A percentile compares a stretch with the other conserved stretches of the same genome.
phyloP scores from a whole-genome alignment of 2,329 filamentous ascomycete species.

The Cryphonectria parasitica region DNA sequence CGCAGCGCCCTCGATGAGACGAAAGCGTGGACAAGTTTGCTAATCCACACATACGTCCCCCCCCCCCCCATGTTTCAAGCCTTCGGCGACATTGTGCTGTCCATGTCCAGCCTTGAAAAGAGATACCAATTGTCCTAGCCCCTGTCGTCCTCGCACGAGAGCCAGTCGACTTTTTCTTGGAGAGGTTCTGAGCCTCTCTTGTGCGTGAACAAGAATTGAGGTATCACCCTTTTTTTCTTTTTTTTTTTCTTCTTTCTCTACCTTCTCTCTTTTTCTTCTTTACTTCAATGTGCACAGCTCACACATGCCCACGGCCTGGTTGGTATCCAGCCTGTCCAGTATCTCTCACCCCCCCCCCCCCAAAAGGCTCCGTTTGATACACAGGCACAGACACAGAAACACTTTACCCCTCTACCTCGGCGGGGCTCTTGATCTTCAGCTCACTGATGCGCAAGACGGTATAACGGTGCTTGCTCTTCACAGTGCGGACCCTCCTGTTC shows the following conservation, averaged over 20 bases:
- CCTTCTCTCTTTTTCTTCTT: too few relatives aligned
- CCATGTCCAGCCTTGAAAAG: neutral
- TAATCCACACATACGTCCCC: neutral
- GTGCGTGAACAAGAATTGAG: too few relatives aligned
- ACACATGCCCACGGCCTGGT: neutral
- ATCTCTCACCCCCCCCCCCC: too few relatives aligned
- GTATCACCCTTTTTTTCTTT: too few relatives aligned
- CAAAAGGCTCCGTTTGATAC: neutral
- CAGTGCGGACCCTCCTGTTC: constrained; percentile 72
- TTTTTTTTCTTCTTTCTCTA: neutral
- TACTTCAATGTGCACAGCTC: neutral
- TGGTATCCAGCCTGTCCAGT: neutral
- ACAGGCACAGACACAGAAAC: neutral
- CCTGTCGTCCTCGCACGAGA: neutral
- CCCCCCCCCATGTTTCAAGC: neutral
- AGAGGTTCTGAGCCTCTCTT: too few relatives aligned
- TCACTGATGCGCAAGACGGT: constrained; percentile 87
- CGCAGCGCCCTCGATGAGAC: neutral
- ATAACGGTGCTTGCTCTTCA: constrained; percentile 88
- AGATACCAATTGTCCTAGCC: neutral
- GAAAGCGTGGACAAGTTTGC: neutral
- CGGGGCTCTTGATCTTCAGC: constrained; percentile 63
- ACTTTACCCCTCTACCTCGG: constrained; percentile 42
- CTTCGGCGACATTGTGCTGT: neutral
- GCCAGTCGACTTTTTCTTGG: neutral